Base-by-base conservation (phyloP, 495 filamentous ascomycete species). In the Aspergillus nidulans region DNA sequence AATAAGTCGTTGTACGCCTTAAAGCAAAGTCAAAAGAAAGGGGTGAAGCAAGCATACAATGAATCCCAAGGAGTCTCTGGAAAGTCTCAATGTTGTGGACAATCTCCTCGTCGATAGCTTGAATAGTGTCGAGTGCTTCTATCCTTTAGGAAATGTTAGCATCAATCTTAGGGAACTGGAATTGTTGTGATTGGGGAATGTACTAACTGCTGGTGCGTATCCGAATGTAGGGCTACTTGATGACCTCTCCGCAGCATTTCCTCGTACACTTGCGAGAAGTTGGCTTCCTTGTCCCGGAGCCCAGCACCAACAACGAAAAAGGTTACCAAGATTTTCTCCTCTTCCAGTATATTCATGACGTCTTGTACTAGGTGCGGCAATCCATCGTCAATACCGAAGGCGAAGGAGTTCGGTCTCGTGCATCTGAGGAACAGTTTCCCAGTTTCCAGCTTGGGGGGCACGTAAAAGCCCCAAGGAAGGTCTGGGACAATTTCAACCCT, bases 351-450 rank as follows among this genome's bases (percentile, higher is more conserved):
- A 21, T 77, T 62, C 78, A 88, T 82, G 32, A 91, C 83, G 55
- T 80, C 62, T 58, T 83, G 75, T 5, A 87, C 85, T 53, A 75
- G 77, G 28, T 72, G 53, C 6, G 88, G 88, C 55, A 81, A 72
- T 6, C 88, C 88, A 67, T 91, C 88, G 66, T 91, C 88, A 60
- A 91, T 91, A 48, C 87, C 88, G 65, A 91, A 89, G 0, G 88
- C 88, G 66, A 91, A 89, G 0, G 80, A 84, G 63, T 88, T 87
- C 42, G 87, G 86, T 8, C 85, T 76, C 34, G 76, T 84, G 75
- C 88, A 91, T 10, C 77, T 70, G 55, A 90, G 83, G 32, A 83
- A 68, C 32, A 91, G 67, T 3, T 68, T 72, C 4, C 86, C 86
- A 0, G 76, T 85, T 0, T 84, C 77, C 15, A 87, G 65, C 68